phyloP scores from a whole-genome alignment of 1,284 basidiomycete genomes.

The Anthracocystis walkeri region DNA sequence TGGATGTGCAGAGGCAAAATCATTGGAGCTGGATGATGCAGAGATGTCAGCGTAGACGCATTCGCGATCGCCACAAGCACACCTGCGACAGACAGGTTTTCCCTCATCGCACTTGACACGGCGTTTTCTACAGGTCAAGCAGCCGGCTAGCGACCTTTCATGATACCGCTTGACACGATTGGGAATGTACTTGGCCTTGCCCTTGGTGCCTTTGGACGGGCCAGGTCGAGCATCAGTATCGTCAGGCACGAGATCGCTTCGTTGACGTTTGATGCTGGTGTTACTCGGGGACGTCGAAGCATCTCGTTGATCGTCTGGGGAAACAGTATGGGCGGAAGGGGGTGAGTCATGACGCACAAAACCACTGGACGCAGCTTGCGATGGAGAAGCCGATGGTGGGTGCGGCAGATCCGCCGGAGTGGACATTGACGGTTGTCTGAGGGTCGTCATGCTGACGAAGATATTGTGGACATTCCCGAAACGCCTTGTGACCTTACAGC shows the following conservation, averaged over 20 bases:
- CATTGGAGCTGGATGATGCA: neutral
- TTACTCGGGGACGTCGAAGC: neutral
- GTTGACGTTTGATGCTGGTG: conserved; percentile 5
- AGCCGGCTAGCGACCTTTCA: conserved; percentile 41
- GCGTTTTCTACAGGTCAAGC: conserved; percentile 45
- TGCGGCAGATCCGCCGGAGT: neutral
- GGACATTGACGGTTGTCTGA: conserved; percentile 14
- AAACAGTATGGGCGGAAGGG: neutral
- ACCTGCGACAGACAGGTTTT: conserved; percentile 38
- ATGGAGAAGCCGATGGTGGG: neutral
- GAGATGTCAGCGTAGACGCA: conserved; percentile 35
- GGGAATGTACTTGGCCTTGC: conserved; percentile 47
- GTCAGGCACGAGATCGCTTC: neutral
- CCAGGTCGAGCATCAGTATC: conserved; percentile 8
- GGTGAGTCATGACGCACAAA: neutral
- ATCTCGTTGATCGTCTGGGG: neutral
- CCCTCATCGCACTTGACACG: conserved; percentile 48
- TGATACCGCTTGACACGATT: conserved; percentile 50
- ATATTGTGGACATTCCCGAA: conserved; percentile 4
- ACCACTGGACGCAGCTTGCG: neutral
- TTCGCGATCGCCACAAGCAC: conserved; percentile 40
- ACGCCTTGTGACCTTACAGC: neutral
- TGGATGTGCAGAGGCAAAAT: neutral
- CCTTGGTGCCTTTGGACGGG: conserved; percentile 37
- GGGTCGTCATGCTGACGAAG: conserved; percentile 12